phyloP scores from a whole-genome alignment of 1,139 yeast genomes.

The Hansenula anomala region DNA sequence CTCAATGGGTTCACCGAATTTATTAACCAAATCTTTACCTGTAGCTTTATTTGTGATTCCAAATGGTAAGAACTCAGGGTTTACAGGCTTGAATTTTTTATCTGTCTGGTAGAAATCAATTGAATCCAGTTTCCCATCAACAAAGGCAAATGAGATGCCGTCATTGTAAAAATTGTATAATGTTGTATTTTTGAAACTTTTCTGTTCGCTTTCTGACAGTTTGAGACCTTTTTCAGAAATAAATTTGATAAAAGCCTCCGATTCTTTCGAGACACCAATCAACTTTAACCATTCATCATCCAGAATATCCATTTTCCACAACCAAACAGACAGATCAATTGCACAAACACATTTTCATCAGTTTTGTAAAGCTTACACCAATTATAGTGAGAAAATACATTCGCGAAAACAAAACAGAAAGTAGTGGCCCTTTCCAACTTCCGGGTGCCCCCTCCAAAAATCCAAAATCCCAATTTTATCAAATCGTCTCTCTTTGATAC shows the following conservation, averaged over 20 bases:
- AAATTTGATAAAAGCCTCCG: not conserved
- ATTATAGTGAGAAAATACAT: too few species aligned
- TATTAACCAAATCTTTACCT: conserved; percentile 19
- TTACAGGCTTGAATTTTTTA: conserved; percentile 10
- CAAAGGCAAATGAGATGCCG: conserved; percentile 18
- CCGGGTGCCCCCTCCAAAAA: not conserved
- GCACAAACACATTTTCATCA: not conserved
- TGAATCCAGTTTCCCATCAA: conserved; percentile 17
- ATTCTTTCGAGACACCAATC: not conserved
- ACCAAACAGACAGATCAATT: not conserved
- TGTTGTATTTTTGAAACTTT: conserved; percentile 1
- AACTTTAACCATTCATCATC: conserved; percentile 2
- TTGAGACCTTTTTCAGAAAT: not conserved
- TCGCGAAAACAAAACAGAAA: too few species aligned
- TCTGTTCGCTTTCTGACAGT: conserved; percentile 1
- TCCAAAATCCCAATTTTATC: not conserved
- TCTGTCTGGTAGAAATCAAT: conserved; percentile 23
- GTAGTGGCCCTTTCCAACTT: not conserved
- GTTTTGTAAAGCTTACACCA: too few species aligned
- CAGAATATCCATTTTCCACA: too few species aligned
- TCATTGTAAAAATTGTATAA: conserved; percentile 8
- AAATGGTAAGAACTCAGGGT: conserved; percentile 5
- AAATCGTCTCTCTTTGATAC: too few species aligned
- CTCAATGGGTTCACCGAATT: conserved; percentile 26
- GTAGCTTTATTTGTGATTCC: conserved; percentile 8